Percentiles rank a stretch among this genome's conserved stretches.
phyloP scores from a whole-genome alignment of 768 basidiomycete genomes.

The Cystofilobasidium capitatum region DNA sequence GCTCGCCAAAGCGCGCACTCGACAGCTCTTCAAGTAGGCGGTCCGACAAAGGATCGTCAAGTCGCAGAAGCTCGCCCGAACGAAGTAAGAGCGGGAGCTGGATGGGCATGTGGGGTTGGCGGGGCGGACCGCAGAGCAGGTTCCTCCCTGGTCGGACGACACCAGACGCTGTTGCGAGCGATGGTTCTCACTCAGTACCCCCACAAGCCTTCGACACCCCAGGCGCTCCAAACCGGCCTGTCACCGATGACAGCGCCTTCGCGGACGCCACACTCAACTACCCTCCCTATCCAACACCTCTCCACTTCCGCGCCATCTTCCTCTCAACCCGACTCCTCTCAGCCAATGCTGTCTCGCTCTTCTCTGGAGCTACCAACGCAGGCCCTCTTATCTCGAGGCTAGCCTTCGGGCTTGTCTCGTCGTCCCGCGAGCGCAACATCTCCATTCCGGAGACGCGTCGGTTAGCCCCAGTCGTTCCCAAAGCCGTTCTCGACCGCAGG shows the following conservation, averaged over 20 bases:
- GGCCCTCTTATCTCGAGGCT: background rate
- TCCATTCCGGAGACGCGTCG: background rate
- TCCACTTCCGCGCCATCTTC: conserved; percentile 22
- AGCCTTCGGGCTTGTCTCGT: conserved; percentile 18
- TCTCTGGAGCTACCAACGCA: background rate
- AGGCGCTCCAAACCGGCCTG: too few species aligned
- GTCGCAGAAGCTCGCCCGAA: too few species aligned
- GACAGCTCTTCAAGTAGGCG: background rate
- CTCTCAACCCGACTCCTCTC: conserved; percentile 22
- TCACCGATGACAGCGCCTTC: background rate
- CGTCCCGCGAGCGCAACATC: conserved; percentile 15
- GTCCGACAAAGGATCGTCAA: too few species aligned
- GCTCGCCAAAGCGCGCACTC: background rate
- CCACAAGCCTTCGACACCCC: too few species aligned
- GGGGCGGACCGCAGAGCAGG: background rate
- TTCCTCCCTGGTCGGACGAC: background rate
- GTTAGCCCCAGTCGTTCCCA: background rate
- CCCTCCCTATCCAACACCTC: background rate
- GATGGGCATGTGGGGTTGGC: conserved; percentile 17
- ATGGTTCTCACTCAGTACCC: too few species aligned
- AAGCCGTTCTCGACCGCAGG: too few species aligned
- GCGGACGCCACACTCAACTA: too few species aligned
- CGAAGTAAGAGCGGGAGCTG: conserved; percentile 4
- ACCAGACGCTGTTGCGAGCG: too few species aligned
- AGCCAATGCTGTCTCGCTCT: conserved; percentile 9